These are phyloP conservation scores for Scheffersomyces coipomensis DNA, from an alignment of 805 yeast genomes.

Conservation along the genomic window DNA sequence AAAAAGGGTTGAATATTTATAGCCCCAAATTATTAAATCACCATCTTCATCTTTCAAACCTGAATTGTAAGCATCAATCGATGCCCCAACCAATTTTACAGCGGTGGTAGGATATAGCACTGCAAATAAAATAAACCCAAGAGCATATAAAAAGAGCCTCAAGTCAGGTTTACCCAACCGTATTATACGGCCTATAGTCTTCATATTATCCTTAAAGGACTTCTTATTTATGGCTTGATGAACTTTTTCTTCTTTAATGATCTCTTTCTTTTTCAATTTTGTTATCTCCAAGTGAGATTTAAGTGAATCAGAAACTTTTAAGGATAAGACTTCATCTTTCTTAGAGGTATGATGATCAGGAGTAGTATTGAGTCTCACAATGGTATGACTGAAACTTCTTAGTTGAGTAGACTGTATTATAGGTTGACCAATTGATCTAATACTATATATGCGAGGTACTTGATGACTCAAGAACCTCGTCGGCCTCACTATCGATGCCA, in stretches of 20 bases:
- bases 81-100: slow-evolving; percentile 42
- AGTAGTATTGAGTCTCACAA: neutral
- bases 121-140: slow-evolving; percentile 42
- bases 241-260: slow-evolving; percentile 33
- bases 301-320: slow-evolving; percentile 13
- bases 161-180: slow-evolving; percentile 39
- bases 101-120: slow-evolving; percentile 44
- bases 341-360: neutral
- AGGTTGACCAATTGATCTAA: too few species aligned
- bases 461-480: neutral
- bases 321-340: neutral
- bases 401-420: neutral
- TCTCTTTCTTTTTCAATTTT: slow-evolving; percentile 19
- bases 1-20: slow-evolving; percentile 39
- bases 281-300: slow-evolving; percentile 29
- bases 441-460: too few species aligned
- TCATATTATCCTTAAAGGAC: slow-evolving; percentile 30
- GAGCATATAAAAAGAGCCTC: slow-evolving; percentile 34
- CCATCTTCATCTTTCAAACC: slow-evolving; percentile 36
- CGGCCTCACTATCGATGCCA: too few species aligned
- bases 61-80: slow-evolving; percentile 41
- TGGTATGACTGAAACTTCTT: neutral
- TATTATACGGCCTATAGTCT: slow-evolving; percentile 37
- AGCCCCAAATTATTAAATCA: slow-evolving; percentile 42
- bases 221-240: slow-evolving; percentile 23